Evolutionary conservation across 2,329 filamentous ascomycete species (phyloP).

Genomic region (Aspergillus tubingensis): DNA sequence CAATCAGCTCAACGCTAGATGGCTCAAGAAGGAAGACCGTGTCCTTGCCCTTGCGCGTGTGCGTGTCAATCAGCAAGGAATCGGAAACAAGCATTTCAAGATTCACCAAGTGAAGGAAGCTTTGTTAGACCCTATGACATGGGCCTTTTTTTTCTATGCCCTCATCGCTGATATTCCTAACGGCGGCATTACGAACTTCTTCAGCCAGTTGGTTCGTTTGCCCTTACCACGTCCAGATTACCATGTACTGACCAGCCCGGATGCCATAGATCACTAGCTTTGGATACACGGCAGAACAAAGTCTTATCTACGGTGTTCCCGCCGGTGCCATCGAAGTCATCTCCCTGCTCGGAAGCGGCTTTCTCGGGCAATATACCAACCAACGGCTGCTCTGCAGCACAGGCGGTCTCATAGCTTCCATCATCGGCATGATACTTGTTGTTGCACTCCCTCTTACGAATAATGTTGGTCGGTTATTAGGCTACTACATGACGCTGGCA

Average conservation of each 20-base stretch:
- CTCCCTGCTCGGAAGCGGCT: slow-evolving; percentile 57
- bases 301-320: slow-evolving; percentile 65
- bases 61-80: slow-evolving; percentile 72
- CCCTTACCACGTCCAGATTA: background rate
- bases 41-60: slow-evolving; percentile 70
- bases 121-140: slow-evolving; percentile 59
- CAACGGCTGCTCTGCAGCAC: slow-evolving; percentile 61
- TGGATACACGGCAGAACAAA: slow-evolving; percentile 64
- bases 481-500: slow-evolving; percentile 66
- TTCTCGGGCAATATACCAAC: slow-evolving; percentile 57
- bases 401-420: slow-evolving; percentile 53
- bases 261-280: slow-evolving; percentile 56
- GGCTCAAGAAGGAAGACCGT: slow-evolving; percentile 67
- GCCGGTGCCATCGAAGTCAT: slow-evolving; percentile 67
- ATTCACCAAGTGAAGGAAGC: slow-evolving; percentile 65
- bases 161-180: slow-evolving; percentile 61
- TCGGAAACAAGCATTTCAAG: slow-evolving; percentile 70
- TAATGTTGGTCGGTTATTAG: slow-evolving; percentile 60
- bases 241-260: background rate
- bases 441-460: slow-evolving; percentile 62
- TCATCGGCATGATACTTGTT: slow-evolving; percentile 66
- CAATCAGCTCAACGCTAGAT: slow-evolving; percentile 62
- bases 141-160: slow-evolving; percentile 62
- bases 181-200: slow-evolving; percentile 63
- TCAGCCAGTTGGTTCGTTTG: slow-evolving; percentile 54